Conservation (phyloP, 2,329 filamentous ascomycete genomes). For the Diaporthe citrichinensis region DNA sequence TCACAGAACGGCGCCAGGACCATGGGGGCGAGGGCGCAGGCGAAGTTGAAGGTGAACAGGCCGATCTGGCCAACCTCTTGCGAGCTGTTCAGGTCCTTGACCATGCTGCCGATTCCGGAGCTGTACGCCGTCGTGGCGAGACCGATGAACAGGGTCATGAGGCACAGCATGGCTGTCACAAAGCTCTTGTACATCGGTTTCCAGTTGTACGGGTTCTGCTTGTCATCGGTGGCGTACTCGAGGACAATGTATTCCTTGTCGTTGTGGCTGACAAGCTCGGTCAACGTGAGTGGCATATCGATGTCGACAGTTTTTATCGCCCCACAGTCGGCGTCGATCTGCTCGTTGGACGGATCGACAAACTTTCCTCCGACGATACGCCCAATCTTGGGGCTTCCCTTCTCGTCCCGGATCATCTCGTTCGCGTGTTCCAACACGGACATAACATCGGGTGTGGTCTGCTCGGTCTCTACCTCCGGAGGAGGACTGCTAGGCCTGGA, state of each 20-base stretch:
- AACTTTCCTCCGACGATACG: constrained; percentile 57
- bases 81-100: constrained; percentile 57
- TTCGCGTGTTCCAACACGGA: constrained; percentile 36
- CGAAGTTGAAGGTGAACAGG: constrained; percentile 64
- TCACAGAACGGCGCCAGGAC: constrained; percentile 65
- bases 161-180: constrained; percentile 61
- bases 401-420: constrained; percentile 39
- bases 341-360: constrained; percentile 50
- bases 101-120: constrained; percentile 63
- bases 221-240: constrained; percentile 60
- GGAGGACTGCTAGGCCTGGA: constrained; percentile 36
- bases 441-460: constrained; percentile 39
- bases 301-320: constrained; percentile 59
- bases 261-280: constrained; percentile 57
- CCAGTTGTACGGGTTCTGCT: constrained; percentile 68
- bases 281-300: constrained; percentile 64
- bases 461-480: constrained; percentile 27
- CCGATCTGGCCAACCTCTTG: constrained; percentile 61
- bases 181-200: constrained; percentile 58
- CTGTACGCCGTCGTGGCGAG: constrained; percentile 68
- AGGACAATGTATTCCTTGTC: constrained; percentile 61
- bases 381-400: constrained; percentile 46
- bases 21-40: constrained; percentile 62
- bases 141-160: constrained; percentile 68
- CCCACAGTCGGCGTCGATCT: constrained; percentile 52